Base-by-base conservation (phyloP, 2,329 filamentous ascomycete genomes). In the Calonectria pauciramosa region DNA sequence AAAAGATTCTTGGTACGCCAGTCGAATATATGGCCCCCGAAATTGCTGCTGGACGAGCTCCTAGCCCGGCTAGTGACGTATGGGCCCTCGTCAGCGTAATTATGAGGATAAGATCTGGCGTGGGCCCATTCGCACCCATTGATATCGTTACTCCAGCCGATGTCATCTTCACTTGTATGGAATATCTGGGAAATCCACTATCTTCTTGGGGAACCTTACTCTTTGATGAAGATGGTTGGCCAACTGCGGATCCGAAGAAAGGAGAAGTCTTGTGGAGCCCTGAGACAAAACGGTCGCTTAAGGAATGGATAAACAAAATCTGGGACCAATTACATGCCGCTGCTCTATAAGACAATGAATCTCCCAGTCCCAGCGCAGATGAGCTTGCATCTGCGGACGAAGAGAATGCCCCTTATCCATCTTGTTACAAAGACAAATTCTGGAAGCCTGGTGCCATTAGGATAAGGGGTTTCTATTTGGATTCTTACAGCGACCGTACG, bases 71-170 rank as follows among this genome's bases (percentile, higher is more conserved):
- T 4, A 75, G 75, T 41, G 76, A 78, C 36, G 60, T 77, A 16
- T 78, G 76, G 76, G 70, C 75, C 9, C 8, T 77, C 9, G 47
- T 60, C 13, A 71, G 68, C 26, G n/a, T 69, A 3, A 68, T 78
- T 20, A 66, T 76, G 6, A 65, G 70, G 2, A 8, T 70, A 23
- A 71, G 73, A 9, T 72, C 73, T 10, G 75, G 73, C 2, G n/a
- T 4, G 8, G 71, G 70, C 18, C 71, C 66, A 4, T 78, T 77
- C 36, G 52, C 56, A 4, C 64, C 34, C 4, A 34, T 66, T 26
- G 52, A 74, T 13, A 60, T 71, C 3, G 63, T 70, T 14, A 66
- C 64, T 5, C 75, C 71, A 28, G 71, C 52, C 11, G 59, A 74
- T 28, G 2, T 76, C 13, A 47, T 78, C n/a, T 28, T 32, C 38